Conservation (phyloP, 208 protist genomes). For the Lotmaria passim region DNA sequence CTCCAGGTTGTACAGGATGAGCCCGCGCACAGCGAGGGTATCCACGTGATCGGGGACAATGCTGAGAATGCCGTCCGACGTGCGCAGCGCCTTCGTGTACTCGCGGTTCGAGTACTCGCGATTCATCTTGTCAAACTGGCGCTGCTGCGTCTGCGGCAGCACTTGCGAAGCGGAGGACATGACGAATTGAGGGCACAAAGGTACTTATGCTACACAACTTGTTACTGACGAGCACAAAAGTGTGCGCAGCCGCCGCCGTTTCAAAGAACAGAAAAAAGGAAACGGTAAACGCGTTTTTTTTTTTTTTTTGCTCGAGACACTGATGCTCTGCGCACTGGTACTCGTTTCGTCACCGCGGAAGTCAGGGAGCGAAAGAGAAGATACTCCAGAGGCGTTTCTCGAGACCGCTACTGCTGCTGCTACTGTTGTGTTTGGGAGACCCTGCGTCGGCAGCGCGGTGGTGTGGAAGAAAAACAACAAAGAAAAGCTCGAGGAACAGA, state of each 20-base stretch:
- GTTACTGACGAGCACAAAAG: too few relatives aligned
- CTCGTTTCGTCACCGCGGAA: neutral
- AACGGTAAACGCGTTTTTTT: too few relatives aligned
- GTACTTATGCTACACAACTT: too few relatives aligned
- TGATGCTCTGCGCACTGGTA: neutral
- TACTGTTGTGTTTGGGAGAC: neutral
- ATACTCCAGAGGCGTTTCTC: neutral
- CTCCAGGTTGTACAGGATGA: conserved; percentile 76
- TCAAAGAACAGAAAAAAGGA: neutral
- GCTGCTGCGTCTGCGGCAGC: conserved; percentile 61
- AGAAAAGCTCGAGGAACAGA: neutral
- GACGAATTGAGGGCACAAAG: too few relatives aligned
- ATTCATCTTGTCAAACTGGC: conserved; percentile 80
- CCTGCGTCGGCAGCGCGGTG: neutral
- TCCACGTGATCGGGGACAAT: conserved; percentile 77
- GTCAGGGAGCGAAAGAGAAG: neutral
- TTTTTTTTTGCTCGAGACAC: too few relatives aligned
- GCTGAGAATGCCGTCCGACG: conserved; percentile 73
- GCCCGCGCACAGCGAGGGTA: conserved; percentile 82
- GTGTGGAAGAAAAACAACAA: conserved; percentile 2
- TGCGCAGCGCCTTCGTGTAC: conserved; percentile 80
- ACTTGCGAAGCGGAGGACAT: conserved; percentile 15
- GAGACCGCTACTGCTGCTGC: too few relatives aligned
- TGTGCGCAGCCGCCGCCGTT: conserved; percentile 10
- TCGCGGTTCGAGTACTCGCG: conserved; percentile 80